A percentile compares a stretch with the other conserved stretches of the same genome.
These are phyloP conservation scores for Hsuehochloa calcarea DNA, from an alignment of 176 grass and related monocot species.

Conservation along the genomic window DNA sequence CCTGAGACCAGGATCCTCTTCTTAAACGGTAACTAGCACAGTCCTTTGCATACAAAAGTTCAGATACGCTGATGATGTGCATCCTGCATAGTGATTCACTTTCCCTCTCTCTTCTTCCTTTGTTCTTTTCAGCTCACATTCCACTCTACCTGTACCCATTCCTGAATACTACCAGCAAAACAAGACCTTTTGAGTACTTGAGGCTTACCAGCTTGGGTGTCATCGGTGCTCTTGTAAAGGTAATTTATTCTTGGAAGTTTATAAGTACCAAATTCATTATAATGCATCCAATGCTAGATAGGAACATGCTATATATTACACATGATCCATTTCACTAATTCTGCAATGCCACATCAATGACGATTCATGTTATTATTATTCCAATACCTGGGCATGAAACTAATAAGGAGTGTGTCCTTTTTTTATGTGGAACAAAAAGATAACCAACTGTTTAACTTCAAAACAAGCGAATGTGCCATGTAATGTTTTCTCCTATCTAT, in stretches of 20 bases:
- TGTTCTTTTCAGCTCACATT: conserved; percentile 74
- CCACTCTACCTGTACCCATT: conserved; percentile 93
- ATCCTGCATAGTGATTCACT: not conserved
- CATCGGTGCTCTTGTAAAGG: conserved; percentile 98
- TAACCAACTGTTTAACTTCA: not conserved
- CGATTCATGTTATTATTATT: not conserved
- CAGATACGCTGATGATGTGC: not conserved
- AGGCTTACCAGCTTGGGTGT: conserved; percentile 93
- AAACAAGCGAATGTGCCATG: not conserved
- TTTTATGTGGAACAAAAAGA: not conserved
- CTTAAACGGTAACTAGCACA: conserved; percentile 64
- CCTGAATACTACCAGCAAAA: conserved; percentile 97
- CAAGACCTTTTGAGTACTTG: conserved; percentile 93
- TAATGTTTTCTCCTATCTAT: not conserved
- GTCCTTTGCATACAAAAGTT: not conserved
- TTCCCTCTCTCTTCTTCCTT: not conserved
- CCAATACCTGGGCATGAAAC: not conserved
- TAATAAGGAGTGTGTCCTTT: not conserved
- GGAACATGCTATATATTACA: not conserved
- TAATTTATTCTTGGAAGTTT: conserved; percentile 27
- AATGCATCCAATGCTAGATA: not conserved
- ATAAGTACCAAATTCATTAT: not conserved
- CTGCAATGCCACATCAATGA: not conserved
- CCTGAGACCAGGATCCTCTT: conserved; percentile 93
- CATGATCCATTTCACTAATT: conserved; percentile 3